phyloP scores from a whole-genome alignment of 2,329 filamentous ascomycete species.

The Trichoderma hamatum region DNA sequence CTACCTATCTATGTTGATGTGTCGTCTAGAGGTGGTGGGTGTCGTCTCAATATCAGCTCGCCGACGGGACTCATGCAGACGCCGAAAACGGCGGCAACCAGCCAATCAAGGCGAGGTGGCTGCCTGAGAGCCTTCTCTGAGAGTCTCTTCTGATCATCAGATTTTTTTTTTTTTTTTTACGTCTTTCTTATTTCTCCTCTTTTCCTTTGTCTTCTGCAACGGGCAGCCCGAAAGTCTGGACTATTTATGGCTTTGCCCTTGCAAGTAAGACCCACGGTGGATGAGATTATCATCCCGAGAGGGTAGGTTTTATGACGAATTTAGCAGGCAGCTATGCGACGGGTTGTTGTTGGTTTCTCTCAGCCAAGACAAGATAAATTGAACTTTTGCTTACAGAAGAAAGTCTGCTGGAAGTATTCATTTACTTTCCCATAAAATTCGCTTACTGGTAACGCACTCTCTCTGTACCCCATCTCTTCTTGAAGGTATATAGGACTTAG shows the following conservation, averaged over 20 bases:
- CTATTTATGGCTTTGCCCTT: neutral
- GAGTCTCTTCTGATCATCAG: neutral
- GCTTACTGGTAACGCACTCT: neutral
- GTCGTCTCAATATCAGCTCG: neutral
- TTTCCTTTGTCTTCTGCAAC: neutral
- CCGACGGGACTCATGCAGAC: neutral
- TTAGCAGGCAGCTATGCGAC: neutral
- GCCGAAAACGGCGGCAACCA: constrained; percentile 7
- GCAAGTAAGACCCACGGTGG: neutral
- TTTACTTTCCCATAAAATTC: neutral
- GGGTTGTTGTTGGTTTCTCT: neutral
- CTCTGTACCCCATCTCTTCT: neutral
- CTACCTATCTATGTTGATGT: neutral
- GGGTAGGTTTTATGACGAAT: neutral
- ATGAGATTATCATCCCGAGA: neutral
- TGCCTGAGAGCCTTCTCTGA: constrained; percentile 4
- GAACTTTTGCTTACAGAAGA: neutral
- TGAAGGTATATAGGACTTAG: neutral
- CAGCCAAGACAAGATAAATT: neutral
- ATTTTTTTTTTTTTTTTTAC: neutral
- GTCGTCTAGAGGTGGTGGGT: neutral
- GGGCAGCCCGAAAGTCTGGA: neutral
- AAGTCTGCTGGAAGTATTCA: neutral
- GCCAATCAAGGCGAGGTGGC: neutral
- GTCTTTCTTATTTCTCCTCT: neutral